Conservation (phyloP, 306 rosid genomes). For the Trifolium dubium region DNA sequence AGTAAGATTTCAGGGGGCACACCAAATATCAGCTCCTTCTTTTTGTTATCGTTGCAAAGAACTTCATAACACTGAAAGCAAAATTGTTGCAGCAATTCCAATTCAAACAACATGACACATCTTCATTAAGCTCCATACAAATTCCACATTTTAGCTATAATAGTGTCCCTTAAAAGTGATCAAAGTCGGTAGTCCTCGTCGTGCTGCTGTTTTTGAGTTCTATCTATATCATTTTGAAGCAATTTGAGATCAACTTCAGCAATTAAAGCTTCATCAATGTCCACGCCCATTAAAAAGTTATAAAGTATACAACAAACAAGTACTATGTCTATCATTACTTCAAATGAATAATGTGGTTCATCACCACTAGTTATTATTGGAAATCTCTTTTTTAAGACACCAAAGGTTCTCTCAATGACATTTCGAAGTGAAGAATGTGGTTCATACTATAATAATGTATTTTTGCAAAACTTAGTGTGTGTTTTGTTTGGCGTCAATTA, state of each 20-base stretch:
- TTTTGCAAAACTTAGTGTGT: too few relatives aligned
- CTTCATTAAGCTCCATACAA: neutral
- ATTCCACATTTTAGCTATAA: neutral
- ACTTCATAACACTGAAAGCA: too few relatives aligned
- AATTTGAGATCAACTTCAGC: neutral
- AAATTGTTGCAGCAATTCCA: too few relatives aligned
- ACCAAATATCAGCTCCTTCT: too few relatives aligned
- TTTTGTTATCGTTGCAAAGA: too few relatives aligned
- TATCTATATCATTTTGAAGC: neutral
- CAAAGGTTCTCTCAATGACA: neutral
- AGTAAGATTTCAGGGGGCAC: too few relatives aligned
- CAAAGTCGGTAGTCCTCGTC: neutral
- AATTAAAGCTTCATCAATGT: neutral
- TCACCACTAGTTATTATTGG: neutral
- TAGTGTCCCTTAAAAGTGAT: neutral
- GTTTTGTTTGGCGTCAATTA: too few relatives aligned
- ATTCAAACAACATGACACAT: neutral
- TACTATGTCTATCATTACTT: neutral
- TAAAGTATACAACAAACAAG: neutral
- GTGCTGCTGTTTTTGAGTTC: neutral
- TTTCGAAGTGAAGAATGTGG: neutral
- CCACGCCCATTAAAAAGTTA: constrained; percentile 5
- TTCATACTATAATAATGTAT: too few relatives aligned
- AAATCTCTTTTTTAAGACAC: neutral
- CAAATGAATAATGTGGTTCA: neutral